These are phyloP conservation scores for Rusavskia elegans DNA, from an alignment of 495 filamentous ascomycete species.

Conservation along the genomic window DNA sequence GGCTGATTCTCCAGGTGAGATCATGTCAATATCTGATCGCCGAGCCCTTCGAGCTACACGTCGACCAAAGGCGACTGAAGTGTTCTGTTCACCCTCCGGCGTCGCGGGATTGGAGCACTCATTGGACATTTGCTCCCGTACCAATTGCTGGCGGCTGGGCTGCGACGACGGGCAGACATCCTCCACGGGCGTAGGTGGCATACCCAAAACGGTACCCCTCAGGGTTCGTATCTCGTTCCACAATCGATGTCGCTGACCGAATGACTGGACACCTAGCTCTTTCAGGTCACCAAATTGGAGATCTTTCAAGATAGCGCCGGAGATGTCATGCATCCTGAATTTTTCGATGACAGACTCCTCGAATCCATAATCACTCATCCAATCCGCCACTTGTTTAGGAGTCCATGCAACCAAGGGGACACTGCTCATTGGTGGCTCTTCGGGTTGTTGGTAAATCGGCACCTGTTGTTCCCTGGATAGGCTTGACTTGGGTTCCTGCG, in stretches of 20 bases:
- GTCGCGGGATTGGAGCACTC: conserved; percentile 10
- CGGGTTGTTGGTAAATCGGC: conserved; percentile 19
- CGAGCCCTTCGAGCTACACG: conserved; percentile 24
- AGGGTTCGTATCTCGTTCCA: conserved; percentile 73
- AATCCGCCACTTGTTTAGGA: conserved; percentile 58
- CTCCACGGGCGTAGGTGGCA: conserved; percentile 29
- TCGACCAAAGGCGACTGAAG: conserved; percentile 21
- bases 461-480: conserved; percentile 17
- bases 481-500: conserved; percentile 8
- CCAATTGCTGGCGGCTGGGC: conserved; percentile 1
- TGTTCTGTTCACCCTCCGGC: conserved; percentile 15
- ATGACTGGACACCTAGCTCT: conserved; percentile 83
- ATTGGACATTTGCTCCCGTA: conserved; percentile 6
- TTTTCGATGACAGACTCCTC: conserved; percentile 61
- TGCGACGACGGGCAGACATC: conserved; percentile 7
- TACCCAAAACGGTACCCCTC: conserved; percentile 43
- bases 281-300: conserved; percentile 88
- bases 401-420: conserved; percentile 42
- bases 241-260: conserved; percentile 72
- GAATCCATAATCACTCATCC: conserved; percentile 60
- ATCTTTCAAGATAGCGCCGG: conserved; percentile 63
- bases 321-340: conserved; percentile 83
- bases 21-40: conserved; percentile 37
- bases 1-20: conserved; percentile 64
- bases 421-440: conserved; percentile 22